Conservation (phyloP, 176 grass and related monocot species). For the Oryza officinalis region DNA sequence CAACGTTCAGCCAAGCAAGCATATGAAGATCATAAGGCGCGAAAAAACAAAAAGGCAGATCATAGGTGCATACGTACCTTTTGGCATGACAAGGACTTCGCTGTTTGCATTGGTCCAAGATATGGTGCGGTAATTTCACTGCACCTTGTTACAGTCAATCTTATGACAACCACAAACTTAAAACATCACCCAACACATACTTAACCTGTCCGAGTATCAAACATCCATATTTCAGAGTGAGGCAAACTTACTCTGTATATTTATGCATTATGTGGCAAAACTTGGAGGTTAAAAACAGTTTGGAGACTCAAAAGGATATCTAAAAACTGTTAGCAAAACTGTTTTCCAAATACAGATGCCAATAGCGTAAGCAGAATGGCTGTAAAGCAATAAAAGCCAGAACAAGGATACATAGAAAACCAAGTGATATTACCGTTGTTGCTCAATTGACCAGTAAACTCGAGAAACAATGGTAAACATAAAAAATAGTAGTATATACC, state of each 20-base stretch:
- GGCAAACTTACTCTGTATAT: not conserved
- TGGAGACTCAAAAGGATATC: not conserved
- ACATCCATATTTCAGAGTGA: not conserved
- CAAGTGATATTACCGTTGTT: too few species aligned
- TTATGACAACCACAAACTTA: not conserved
- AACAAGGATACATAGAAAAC: not conserved
- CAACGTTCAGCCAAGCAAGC: not conserved
- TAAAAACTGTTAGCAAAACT: not conserved
- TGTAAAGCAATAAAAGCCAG: not conserved
- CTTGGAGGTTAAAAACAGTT: not conserved
- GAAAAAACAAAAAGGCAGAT: not conserved
- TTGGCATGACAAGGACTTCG: not conserved
- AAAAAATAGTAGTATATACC: not conserved
- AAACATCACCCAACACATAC: not conserved
- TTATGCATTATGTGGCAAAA: not conserved
- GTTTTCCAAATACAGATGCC: not conserved
- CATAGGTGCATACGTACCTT: not conserved
- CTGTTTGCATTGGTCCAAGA: not conserved
- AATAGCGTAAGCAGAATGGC: not conserved
- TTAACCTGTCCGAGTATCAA: not conserved
- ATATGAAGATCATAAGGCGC: not conserved
- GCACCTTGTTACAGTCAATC: not conserved
- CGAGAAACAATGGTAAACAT: not conserved
- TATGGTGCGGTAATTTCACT: not conserved
- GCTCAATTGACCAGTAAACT: too few species aligned